phyloP scores from a whole-genome alignment of 176 grass and related monocot species.

The Oryza glumipatula region DNA sequence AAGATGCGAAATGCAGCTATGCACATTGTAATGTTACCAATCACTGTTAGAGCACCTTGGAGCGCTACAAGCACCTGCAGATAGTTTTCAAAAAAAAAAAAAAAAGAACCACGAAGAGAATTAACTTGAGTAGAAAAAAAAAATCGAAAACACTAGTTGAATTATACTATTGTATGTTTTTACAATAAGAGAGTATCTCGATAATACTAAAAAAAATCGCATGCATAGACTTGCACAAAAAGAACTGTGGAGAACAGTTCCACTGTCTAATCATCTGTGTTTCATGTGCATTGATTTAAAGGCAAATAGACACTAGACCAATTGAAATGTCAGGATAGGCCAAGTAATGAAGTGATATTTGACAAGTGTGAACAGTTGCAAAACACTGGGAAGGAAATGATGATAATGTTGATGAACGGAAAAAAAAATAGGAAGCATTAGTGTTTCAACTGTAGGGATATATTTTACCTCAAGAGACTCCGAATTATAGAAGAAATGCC shows the following conservation, averaged over 20 bases:
- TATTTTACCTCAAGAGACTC: conserved; percentile 77
- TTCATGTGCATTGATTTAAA: background rate
- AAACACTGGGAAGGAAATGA: background rate
- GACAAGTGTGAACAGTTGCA: conserved; percentile 4
- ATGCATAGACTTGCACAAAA: background rate
- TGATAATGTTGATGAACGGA: background rate
- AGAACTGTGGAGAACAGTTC: background rate
- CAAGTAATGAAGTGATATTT: background rate
- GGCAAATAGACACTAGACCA: background rate
- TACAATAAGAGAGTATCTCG: background rate
- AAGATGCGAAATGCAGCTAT: conserved; percentile 90
- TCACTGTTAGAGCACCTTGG: conserved; percentile 76
- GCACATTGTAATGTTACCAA: conserved; percentile 91
- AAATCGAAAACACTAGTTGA: background rate
- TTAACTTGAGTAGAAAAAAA: background rate
- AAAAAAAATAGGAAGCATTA: background rate
- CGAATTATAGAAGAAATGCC: conserved; percentile 99
- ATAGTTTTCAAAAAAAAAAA: background rate
- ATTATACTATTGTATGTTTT: conserved; percentile 17
- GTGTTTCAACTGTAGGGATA: background rate
- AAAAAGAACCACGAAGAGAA: background rate
- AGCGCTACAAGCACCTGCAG: conserved; percentile 79
- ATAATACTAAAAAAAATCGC: background rate
- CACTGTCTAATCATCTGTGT: background rate
- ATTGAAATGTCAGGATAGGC: background rate